Evolutionary conservation across 805 yeast genomes (phyloP), one percentile per base, ranked within the genome.

Genomic region (Pichia insulana): DNA sequence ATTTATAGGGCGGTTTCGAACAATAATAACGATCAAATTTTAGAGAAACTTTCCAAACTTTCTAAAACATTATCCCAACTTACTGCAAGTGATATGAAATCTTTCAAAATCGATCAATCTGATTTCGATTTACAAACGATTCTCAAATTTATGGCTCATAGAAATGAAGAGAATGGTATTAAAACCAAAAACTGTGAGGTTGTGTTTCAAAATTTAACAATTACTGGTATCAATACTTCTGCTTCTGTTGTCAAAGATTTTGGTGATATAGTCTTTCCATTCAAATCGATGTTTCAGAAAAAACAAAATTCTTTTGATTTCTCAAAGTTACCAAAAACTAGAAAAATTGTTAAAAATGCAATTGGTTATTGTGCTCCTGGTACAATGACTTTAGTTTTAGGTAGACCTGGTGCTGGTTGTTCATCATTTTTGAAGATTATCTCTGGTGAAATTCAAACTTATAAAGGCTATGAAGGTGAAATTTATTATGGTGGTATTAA

Each of bases 211-310:
- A 64, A 68, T 50, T 55, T 73, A 34, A 54, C 66, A n/a, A 67
- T 68, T 18, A 58, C 50, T 40, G 81, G 80, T 39, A 60, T 65
- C 32, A 77, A 74, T 50, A 66, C 69, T 42, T 56, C 71, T 7
- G 67, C 72, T 41, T 58, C 76, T 0, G 55, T 65, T 45, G 62
- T 64, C 19, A 63, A 65, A 28, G 71, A 79, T 16, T 67, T 68
- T 22, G 56, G 62, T 13, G 75, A 72, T 53, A 45, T 72, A 6
- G 57, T 73, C 26, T 52, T 57, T 20, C 62, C 2, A 6, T 49
- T 15, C 35, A 45, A 8, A 35, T 40, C 27, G 26, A 50, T 2
- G 28, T 4, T 47, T 17, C 15, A 27, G 25, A 34, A 40, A 8
- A 28, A 30, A 18, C n/a, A n/a, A 22, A 22, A 5, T 22, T 22